Evolutionary conservation across 495 filamentous ascomycete species (phyloP).

Genomic region (Neurospora cerealis): DNA sequence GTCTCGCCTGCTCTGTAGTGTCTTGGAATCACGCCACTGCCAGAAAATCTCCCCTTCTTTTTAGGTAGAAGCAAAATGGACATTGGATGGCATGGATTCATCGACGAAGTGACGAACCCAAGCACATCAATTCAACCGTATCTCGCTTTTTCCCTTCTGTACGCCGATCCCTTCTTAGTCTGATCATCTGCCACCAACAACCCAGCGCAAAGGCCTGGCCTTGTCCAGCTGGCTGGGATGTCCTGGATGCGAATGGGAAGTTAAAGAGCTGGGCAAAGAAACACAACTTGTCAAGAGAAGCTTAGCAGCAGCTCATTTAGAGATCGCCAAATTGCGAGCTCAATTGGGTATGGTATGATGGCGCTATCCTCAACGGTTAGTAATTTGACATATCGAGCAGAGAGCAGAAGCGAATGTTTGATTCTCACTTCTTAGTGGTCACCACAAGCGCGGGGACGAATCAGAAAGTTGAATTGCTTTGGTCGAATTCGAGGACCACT

Average conservation of each 20-base stretch:
- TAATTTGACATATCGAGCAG: neutral
- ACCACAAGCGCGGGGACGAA: neutral
- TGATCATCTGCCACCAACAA: neutral
- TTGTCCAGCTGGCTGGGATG: neutral
- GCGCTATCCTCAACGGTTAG: neutral
- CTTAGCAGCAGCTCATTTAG: neutral
- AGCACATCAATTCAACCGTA: neutral
- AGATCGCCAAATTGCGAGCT: neutral
- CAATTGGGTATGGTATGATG: neutral
- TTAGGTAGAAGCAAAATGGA: neutral
- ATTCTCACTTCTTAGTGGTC: neutral
- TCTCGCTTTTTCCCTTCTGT: neutral
- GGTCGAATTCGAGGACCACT: neutral
- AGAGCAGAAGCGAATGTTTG: neutral
- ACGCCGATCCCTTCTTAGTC: neutral
- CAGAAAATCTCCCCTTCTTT: neutral
- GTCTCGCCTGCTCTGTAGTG: neutral
- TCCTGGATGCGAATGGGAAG: neutral
- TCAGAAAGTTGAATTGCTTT: neutral
- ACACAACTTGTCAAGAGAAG: neutral
- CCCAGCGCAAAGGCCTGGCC: neutral
- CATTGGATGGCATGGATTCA: neutral
- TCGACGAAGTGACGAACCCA: neutral
- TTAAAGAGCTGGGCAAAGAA: neutral
- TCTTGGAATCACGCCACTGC: neutral